phyloP scores from a whole-genome alignment of 495 filamentous ascomycete species.

The Aspergillus carlsbadensis region DNA sequence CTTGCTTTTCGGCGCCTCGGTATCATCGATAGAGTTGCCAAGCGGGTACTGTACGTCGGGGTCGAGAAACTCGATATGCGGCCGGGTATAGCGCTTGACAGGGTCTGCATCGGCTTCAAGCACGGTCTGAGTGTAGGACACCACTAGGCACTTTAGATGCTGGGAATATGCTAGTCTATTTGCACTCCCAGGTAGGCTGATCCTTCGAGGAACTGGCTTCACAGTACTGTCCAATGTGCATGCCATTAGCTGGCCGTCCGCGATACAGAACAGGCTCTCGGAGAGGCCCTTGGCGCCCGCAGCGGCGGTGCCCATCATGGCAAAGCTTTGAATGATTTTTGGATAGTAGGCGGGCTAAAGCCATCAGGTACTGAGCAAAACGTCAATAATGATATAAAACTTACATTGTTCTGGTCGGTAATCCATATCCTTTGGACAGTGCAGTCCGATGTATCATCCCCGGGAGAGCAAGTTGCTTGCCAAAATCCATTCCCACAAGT shows the following conservation, averaged over 20 bases:
- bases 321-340: slow-evolving; percentile 33
- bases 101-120: slow-evolving; percentile 21
- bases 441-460: slow-evolving; percentile 24
- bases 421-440: slow-evolving; percentile 40
- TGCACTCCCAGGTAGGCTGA: slow-evolving; percentile 42
- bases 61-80: slow-evolving; percentile 44
- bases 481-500: slow-evolving; percentile 45
- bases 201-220: slow-evolving; percentile 43
- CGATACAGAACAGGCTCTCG: slow-evolving; percentile 42
- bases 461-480: slow-evolving; percentile 30
- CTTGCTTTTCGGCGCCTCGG: slow-evolving; percentile 2
- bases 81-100: slow-evolving; percentile 28
- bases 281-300: slow-evolving; percentile 15
- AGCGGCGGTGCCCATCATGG: slow-evolving; percentile 18
- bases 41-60: slow-evolving; percentile 35
- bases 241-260: slow-evolving; percentile 41
- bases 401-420: slow-evolving; percentile 45
- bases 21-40: slow-evolving; percentile 4
- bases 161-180: slow-evolving; percentile 42
- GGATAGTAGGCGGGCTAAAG: slow-evolving; percentile 43
- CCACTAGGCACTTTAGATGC: slow-evolving; percentile 39
- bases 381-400: slow-evolving; percentile 6
- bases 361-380: slow-evolving; percentile 8
- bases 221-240: slow-evolving; percentile 33
- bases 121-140: slow-evolving; percentile 35